These are phyloP conservation scores for Xeromyces bisporus DNA, from an alignment of 495 filamentous ascomycete species.

Conservation along the genomic window DNA sequence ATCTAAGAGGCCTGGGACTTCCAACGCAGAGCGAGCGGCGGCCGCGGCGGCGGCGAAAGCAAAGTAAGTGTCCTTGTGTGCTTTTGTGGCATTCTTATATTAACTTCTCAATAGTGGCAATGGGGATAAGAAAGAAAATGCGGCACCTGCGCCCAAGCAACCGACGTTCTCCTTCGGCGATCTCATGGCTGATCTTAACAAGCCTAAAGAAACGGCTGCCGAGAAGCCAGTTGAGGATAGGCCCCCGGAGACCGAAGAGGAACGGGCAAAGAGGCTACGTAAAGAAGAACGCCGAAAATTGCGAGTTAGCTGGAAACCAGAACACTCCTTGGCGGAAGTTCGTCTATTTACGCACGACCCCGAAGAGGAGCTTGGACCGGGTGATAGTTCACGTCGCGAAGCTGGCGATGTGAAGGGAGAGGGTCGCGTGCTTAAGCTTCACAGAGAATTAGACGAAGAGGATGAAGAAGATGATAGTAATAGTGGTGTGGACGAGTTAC, in stretches of 20 bases:
- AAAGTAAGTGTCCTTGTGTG: conserved; percentile 15
- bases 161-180: conserved; percentile 38
- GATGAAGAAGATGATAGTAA: conserved; percentile 52
- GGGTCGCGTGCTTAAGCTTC: conserved; percentile 66
- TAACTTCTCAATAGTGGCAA: conserved; percentile 13
- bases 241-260: conserved; percentile 58
- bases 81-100: conserved; percentile 4
- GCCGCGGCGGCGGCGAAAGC: conserved; percentile 30
- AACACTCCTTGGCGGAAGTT: conserved; percentile 52
- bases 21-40: conserved; percentile 34
- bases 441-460: conserved; percentile 39
- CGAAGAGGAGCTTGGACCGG: conserved; percentile 61
- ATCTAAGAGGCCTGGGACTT: conserved; percentile 43
- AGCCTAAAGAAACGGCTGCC: conserved; percentile 41
- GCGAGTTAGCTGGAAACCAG: conserved; percentile 55
- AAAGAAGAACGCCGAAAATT: conserved; percentile 63
- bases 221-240: conserved; percentile 33
- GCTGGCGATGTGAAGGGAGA: conserved; percentile 56
- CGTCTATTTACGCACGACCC: conserved; percentile 63
- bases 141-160: conserved; percentile 19
- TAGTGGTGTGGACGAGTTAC: conserved; percentile 28
- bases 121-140: conserved; percentile 26
- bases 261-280: conserved; percentile 53
- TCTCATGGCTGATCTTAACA: conserved; percentile 47
- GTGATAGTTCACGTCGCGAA: conserved; percentile 47